Conservation (phyloP, 148 eudicot species). For the Vaccinium corymbosum region DNA sequence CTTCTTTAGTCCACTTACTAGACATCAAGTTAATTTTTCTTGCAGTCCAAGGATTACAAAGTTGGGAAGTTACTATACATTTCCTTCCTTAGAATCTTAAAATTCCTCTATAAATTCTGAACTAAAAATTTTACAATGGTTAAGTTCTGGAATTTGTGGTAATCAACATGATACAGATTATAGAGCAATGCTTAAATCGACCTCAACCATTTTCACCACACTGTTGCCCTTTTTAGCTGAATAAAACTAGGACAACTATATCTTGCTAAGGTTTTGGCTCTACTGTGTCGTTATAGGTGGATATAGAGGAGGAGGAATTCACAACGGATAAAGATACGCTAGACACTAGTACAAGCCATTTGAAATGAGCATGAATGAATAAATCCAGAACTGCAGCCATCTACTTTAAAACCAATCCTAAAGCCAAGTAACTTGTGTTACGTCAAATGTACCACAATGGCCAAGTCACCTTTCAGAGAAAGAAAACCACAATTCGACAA, state of each 20-base stretch:
- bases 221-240: background rate
- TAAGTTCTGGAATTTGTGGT: background rate
- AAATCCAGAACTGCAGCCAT: background rate
- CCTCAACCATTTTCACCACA: background rate
- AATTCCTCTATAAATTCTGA: background rate
- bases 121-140: background rate
- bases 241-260: background rate
- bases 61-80: background rate
- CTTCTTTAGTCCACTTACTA: background rate
- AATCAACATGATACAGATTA: background rate
- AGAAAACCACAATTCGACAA: background rate
- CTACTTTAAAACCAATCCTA: background rate
- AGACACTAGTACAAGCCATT: background rate
- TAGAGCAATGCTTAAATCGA: background rate
- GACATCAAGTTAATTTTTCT: background rate
- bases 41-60: background rate
- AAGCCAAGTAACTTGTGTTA: slow-evolving; percentile 13
- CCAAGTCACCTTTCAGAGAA: slow-evolving; percentile 12
- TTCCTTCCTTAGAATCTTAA: background rate
- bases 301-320: background rate
- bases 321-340: background rate
- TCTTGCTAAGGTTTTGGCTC: background rate
- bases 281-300: background rate
- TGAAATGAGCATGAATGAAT: background rate
- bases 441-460: background rate